Base-by-base conservation (phyloP, 192 early-diverging fungal species). In the Cladochytrium replicatum region DNA sequence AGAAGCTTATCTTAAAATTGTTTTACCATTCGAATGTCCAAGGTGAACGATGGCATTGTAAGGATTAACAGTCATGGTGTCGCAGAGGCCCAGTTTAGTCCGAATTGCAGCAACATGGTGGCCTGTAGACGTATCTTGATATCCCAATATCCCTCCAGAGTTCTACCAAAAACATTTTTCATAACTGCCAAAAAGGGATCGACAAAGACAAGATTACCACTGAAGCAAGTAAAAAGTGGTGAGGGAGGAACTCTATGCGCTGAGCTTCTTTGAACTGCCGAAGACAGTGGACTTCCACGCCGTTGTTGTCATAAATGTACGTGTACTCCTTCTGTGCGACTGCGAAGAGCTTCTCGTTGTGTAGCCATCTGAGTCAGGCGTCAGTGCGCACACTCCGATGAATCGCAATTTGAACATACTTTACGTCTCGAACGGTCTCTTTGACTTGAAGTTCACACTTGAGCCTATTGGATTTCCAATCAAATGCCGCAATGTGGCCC, bases 311-410 rank as follows among this genome's bases (percentile, higher is more conserved):
- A 63, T 97, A 97, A 38, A 97, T 90, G 54, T 88, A 97, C 0
- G 83, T 89, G 52, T 90, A 83, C 65, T 87, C 84, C 60, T 95
- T 93, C 75, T 97, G 93, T 17, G 93, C 93, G 24, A 84, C 90
- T 7, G 93, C 93, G 63, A 93, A 88, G 70, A 94, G 57, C 19
- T 73, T 88, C 68, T 94, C 82, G 66, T 97, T 91, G 54, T 97
- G 93, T 34, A 97, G 82, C 91, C 91, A 97, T 26, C 74, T 80
- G 9, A 43, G 17, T 5, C 40, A 57, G 26, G 43, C 30, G 30
- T 21, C 6, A 8, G 22, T 13, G n/a, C 24, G 26, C 8, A 45
- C 6, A 29, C 28, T 8, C 72, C 70, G 43, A 66, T n/a, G n/a
- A n/a, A n/a, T n/a, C n/a, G n/a, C n/a, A n/a, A n/a, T n/a, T n/a